phyloP scores from a whole-genome alignment of 2,329 filamentous ascomycete species.

The Diplodia mutila region DNA sequence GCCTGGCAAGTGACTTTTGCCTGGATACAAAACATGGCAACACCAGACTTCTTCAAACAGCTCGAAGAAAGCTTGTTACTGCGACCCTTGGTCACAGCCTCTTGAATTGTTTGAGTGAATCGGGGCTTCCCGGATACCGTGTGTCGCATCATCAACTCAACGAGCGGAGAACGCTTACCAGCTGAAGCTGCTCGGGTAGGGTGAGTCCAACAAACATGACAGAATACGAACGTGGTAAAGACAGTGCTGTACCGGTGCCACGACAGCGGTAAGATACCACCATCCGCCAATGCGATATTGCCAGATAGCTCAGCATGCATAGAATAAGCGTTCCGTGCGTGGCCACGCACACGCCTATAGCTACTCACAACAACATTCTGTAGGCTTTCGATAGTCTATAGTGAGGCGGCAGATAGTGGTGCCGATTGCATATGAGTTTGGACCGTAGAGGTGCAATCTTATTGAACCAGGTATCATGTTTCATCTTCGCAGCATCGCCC shows the following conservation, averaged over 20 bases:
- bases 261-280: no score
- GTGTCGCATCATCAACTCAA: neutral
- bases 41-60: neutral
- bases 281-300: neutral
- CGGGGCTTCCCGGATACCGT: neutral
- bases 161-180: neutral
- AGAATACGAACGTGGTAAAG: neutral
- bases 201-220: no score
- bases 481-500: neutral
- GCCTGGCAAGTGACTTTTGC: neutral
- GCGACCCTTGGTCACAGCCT: no score
- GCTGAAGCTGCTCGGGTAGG: neutral
- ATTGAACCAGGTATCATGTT: neutral
- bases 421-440: neutral
- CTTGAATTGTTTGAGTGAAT: neutral
- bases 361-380: neutral
- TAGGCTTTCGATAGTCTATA: neutral
- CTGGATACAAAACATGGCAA: neutral
- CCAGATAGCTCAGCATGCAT: neutral
- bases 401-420: neutral
- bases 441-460: neutral
- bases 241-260: no score
- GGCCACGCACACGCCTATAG: no score
- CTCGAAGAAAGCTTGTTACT: neutral
- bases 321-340: neutral